phyloP scores from a whole-genome alignment of 306 rosid genomes.

The Trifolium pratense region DNA sequence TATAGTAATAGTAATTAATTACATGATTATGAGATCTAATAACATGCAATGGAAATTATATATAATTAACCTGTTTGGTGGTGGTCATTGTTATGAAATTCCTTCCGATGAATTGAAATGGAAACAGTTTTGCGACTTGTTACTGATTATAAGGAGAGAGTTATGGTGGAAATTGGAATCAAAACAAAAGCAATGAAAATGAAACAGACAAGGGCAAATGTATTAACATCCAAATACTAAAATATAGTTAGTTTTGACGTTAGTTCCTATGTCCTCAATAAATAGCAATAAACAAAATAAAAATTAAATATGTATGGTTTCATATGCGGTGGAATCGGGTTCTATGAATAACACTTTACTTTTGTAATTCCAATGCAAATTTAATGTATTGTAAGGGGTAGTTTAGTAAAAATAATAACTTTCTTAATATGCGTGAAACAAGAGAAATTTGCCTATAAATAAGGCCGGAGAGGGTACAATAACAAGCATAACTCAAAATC shows the following conservation, averaged over 20 bases:
- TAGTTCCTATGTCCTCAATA: not conserved
- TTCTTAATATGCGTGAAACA: too few relatives aligned
- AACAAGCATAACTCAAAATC: too few relatives aligned
- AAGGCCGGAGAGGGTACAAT: too few relatives aligned
- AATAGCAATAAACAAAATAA: too few relatives aligned
- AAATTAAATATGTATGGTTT: too few relatives aligned
- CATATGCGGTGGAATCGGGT: too few relatives aligned
- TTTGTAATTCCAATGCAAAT: too few relatives aligned
- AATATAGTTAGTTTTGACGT: not conserved
- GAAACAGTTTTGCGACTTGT: not conserved
- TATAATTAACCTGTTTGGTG: conserved; percentile 9
- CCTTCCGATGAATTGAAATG: not conserved
- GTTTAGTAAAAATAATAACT: too few relatives aligned
- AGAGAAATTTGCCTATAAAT: too few relatives aligned
- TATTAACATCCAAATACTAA: not conserved
- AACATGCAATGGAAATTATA: not conserved
- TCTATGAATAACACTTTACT: too few relatives aligned
- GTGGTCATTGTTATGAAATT: not conserved
- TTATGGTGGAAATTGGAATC: not conserved
- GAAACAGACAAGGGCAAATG: not conserved
- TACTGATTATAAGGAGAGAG: not conserved
- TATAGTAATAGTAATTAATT: not conserved
- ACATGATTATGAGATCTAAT: not conserved
- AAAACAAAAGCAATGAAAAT: not conserved
- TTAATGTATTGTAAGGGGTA: too few relatives aligned